Evolutionary conservation across 1,284 basidiomycete genomes (phyloP).

Genomic region (Irpex sp.): DNA sequence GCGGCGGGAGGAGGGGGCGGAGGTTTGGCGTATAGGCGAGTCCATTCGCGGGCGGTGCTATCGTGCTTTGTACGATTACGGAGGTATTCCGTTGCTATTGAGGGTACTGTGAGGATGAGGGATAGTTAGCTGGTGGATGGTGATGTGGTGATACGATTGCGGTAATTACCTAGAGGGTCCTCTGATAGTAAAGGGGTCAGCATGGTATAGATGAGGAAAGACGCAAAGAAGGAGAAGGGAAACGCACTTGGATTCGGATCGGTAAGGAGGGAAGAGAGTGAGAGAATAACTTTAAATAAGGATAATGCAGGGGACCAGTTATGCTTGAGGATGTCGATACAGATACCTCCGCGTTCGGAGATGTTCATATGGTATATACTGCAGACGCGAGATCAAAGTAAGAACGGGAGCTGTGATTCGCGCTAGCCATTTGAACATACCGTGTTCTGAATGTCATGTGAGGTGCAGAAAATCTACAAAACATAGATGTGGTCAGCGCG

Average conservation of each 20-base stretch:
- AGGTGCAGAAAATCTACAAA: constrained; percentile 76
- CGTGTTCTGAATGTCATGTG: constrained; percentile 75
- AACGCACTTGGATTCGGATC: constrained; percentile 85
- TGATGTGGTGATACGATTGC: not conserved
- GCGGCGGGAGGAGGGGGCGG: constrained; percentile 27
- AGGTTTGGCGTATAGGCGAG: constrained; percentile 54
- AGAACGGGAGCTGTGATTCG: not conserved
- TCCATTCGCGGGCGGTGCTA: constrained; percentile 61
- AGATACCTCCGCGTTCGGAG: constrained; percentile 68
- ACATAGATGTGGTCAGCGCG: constrained; percentile 5
- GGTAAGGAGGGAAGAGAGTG: constrained; percentile 81
- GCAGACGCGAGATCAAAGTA: not conserved
- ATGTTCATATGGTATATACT: constrained; percentile 96
- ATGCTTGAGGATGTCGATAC: constrained; percentile 82
- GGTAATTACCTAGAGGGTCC: constrained; percentile 60
- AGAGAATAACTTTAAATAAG: constrained; percentile 88
- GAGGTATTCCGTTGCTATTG: constrained; percentile 68
- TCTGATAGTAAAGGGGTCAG: constrained; percentile 32
- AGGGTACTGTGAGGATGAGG: constrained; percentile 46
- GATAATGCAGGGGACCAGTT: constrained; percentile 92
- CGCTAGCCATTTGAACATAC: constrained; percentile 32
- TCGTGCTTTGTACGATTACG: constrained; percentile 65
- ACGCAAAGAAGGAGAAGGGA: too few relatives aligned
- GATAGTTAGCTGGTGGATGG: not conserved
- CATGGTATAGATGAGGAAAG: not conserved